Evolutionary conservation across 352 stramenopile genomes (phyloP), one percentile per base, ranked within the genome.

Genomic region (Discostella stelligera): DNA sequence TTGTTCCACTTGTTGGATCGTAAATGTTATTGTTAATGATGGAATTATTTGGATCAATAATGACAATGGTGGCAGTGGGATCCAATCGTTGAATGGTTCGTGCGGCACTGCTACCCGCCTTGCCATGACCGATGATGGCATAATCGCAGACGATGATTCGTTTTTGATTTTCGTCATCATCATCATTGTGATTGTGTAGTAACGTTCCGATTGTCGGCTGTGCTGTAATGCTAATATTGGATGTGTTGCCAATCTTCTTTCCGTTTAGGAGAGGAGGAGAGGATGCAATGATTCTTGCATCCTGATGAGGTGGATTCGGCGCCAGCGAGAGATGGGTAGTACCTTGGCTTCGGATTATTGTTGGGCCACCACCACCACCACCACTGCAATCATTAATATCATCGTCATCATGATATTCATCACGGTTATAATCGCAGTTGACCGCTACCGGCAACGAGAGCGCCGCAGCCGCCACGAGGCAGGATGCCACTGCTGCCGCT

Each of bases 111-210:
- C 81, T 53, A n/a, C 87, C 87, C 54, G 80, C 75, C 74, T 84
- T 88, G 44, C 87, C 87, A 69, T 86, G 69, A 27, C 87, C 87
- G 20, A 93, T 48, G 20, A 93, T 79, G 14, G 88, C 74, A 66
- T 91, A 93, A 66, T 93, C 87, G 32, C 66, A 80, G 23, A 75
- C 58, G 10, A 77, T 67, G 18, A 32, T 9, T 37, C 30, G 25
- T 48, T 53, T 37, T 44, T 77, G 21, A n/a, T 32, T 58, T 8
- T 58, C 6, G 18, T 58, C 18, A 27, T 14, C 10, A 11, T 58
- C 11, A 18, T 27, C 37, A 14, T 14, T 8, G 32, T 41, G 32
- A 0, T 44, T 44, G 27, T 32, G 2, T 32, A 32, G 5, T 32
- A 32, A 32, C 2, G 27, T 32, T 5, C 5, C 5, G 27, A 32